phyloP scores from a whole-genome alignment of 352 stramenopile species.

The Plasmopara halstedii region DNA sequence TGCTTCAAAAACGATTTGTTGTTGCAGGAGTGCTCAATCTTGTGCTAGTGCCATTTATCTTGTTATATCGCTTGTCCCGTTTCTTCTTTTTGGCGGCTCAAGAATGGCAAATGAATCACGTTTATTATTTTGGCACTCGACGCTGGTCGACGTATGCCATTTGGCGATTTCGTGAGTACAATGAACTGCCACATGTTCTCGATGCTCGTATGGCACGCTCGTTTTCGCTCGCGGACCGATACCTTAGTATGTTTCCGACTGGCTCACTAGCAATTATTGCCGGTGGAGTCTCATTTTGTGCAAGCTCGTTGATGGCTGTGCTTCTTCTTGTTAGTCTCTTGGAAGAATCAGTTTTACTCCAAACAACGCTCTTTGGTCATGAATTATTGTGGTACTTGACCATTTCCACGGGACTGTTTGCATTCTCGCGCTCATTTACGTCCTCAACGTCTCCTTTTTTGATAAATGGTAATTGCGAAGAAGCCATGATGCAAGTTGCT shows the following conservation, averaged over 20 bases:
- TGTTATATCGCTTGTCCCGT: constrained; percentile 95
- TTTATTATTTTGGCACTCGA: constrained; percentile 92
- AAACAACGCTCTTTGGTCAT: constrained; percentile 90
- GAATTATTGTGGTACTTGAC: constrained; percentile 98
- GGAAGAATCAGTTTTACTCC: constrained; percentile 93
- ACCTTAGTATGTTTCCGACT: constrained; percentile 91
- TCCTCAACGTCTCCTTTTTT: constrained; percentile 62
- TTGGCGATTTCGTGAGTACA: constrained; percentile 96
- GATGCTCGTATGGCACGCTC: constrained; percentile 90
- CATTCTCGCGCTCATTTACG: constrained; percentile 71
- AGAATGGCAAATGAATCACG: constrained; percentile 88
- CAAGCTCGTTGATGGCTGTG: constrained; percentile 92
- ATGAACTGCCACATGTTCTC: constrained; percentile 96
- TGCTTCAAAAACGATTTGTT: constrained; percentile 91
- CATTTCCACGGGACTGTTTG: constrained; percentile 81
- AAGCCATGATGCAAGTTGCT: constrained; percentile 78
- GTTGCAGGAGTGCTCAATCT: constrained; percentile 92
- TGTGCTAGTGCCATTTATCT: constrained; percentile 94
- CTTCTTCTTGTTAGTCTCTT: constrained; percentile 90
- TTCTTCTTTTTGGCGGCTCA: constrained; percentile 97
- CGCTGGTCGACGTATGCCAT: constrained; percentile 89
- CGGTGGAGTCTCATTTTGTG: constrained; percentile 92
- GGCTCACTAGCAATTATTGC: constrained; percentile 87
- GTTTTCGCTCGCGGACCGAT: constrained; percentile 89
- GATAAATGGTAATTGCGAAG: constrained; percentile 71